Evolutionary conservation across 2,329 filamentous ascomycete species (phyloP), one percentile per base, ranked within the genome.

Genomic region (Daldinia sp.): DNA sequence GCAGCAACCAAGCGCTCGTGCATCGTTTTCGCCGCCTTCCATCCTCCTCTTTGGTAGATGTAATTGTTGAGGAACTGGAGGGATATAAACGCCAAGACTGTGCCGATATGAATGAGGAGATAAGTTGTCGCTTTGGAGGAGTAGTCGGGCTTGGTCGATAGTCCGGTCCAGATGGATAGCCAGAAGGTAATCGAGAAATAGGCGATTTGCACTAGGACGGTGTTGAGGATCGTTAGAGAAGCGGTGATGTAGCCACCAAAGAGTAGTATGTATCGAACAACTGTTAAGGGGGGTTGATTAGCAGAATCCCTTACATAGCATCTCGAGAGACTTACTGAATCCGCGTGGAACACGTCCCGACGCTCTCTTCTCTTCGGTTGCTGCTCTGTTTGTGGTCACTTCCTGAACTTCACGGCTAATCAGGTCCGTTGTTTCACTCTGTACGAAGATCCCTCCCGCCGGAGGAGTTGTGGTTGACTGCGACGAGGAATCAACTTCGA

Each of bases 1-100:
- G 81, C 78, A 5, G 73, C 73, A 48, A 85, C 79, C 29, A 85
- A 79, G 55, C 78, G 76, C 19, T 78, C 76, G 72, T 86, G 84
- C 56, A 85, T 77, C 41, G 71, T 77, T 29, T 77, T 77, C 1
- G 82, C 83, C 2, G 83, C 83, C 4, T 75, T 74, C 83, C 83
- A 85, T 2, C 53, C 71, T 17, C 74, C 75, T 23, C 71, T 66
- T 55, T 75, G 74, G 35, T 72, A 76, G 1, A 70, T 62, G 25
- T 66, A 50, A 45, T 68, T 67, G 51, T 61, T 67, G 27, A 64
- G 39, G 21, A 68, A 55, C 37, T 65, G 63, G 10, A 67, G 52
- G 9, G 37, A 50, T 29, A 64, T 56, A 53, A 64, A 61, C 4
- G 58, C 32, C 25, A 27, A 21, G 11, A 61, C 52, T 7, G 53